Conservation (phyloP, 148 eudicot species). For the Agrostemma githago region DNA sequence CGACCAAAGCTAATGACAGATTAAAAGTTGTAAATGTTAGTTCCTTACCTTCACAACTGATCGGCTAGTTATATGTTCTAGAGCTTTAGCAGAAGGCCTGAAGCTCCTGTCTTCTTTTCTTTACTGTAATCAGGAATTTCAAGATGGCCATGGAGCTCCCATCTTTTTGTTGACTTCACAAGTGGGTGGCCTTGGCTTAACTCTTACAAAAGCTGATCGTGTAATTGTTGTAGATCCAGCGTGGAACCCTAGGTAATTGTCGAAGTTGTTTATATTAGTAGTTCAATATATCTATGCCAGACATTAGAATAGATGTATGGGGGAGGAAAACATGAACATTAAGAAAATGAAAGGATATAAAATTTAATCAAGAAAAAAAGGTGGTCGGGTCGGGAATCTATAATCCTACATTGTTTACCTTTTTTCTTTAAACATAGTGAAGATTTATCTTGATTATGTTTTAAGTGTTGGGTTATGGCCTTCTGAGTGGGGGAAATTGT, state of each 20-base stretch:
- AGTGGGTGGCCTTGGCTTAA: constrained; percentile 97
- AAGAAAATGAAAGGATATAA: not conserved
- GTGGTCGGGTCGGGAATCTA: not conserved
- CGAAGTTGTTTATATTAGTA: not conserved
- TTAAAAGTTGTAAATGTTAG: constrained; percentile 78
- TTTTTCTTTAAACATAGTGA: not conserved
- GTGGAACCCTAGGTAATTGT: constrained; percentile 87
- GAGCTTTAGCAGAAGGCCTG: constrained; percentile 2
- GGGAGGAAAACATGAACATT: not conserved
- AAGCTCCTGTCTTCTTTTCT: constrained; percentile 1
- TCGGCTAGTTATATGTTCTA: constrained; percentile 1
- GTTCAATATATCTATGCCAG: not conserved
- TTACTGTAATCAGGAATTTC: constrained; percentile 63
- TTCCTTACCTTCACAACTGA: constrained; percentile 9
- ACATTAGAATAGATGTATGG: not conserved
- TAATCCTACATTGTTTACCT: not conserved
- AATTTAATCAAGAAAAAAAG: not conserved
- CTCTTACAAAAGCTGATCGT: constrained; percentile 94
- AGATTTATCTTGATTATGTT: not conserved
- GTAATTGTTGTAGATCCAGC: constrained; percentile 99
- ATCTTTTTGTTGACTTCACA: constrained; percentile 92
- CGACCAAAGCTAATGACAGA: constrained; percentile 82
- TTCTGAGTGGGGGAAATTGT: not conserved
- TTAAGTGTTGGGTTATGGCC: not conserved
- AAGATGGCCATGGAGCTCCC: constrained; percentile 85